These are phyloP conservation scores for Ettlia oleoabundans DNA, from an alignment of 139 green algal species.

Conservation along the genomic window DNA sequence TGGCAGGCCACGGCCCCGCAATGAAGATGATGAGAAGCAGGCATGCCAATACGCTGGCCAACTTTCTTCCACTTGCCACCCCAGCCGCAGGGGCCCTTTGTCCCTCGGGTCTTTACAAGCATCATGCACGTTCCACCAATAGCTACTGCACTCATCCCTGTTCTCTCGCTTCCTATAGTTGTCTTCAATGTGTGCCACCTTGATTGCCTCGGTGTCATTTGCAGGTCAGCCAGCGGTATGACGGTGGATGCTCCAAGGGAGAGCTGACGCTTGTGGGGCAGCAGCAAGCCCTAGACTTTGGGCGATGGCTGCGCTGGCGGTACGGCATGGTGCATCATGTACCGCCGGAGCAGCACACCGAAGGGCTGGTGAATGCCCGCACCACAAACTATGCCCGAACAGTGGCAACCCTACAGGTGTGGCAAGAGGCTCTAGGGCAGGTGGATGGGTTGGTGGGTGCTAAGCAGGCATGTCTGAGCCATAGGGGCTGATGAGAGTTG, in stretches of 20 bases:
- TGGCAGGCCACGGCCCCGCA: constrained; percentile 35
- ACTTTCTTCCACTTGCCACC: neutral
- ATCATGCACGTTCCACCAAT: no score
- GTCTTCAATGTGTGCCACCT: no score
- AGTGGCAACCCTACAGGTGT: constrained; percentile 57
- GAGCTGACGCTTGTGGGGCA: constrained; percentile 78
- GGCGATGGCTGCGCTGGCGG: constrained; percentile 63
- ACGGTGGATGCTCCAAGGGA: constrained; percentile 73
- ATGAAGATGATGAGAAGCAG: constrained; percentile 58
- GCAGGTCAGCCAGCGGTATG: constrained; percentile 55
- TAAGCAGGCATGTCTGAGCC: no score
- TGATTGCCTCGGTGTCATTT: neutral
- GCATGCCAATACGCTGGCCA: constrained; percentile 21
- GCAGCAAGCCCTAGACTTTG: constrained; percentile 68
- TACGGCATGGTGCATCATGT: constrained; percentile 59
- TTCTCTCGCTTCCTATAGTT: neutral
- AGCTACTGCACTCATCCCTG: neutral
- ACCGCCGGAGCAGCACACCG: constrained; percentile 45
- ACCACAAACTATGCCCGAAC: constrained; percentile 77
- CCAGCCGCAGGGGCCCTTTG: no score
- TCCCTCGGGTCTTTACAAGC: no score
- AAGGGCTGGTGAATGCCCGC: constrained; percentile 11
- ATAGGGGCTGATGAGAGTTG: no score
- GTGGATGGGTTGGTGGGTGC: neutral
- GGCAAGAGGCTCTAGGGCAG: neutral